Evolutionary conservation across 305 asterid genomes (phyloP).

Genomic region (Lippia alba): DNA sequence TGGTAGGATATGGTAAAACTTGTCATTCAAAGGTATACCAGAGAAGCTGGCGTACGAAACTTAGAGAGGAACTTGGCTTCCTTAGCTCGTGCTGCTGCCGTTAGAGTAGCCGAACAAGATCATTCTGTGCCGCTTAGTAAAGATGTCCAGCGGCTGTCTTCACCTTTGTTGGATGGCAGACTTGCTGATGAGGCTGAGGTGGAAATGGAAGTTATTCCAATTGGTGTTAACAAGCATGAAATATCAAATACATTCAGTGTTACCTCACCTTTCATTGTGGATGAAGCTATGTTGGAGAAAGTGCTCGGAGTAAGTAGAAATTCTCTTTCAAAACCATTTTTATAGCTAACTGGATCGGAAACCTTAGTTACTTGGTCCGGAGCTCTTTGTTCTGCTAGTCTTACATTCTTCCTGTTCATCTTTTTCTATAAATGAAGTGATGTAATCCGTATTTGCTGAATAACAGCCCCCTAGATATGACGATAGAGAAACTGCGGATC

Average conservation of each 20-base stretch:
- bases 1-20: constrained; percentile 82
- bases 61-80: constrained; percentile 97
- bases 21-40: constrained; percentile 89
- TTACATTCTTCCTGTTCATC: constrained; percentile 21
- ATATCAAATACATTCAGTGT: constrained; percentile 74
- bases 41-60: constrained; percentile 99
- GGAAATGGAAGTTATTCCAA: constrained; percentile 97
- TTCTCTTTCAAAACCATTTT: constrained; percentile 20
- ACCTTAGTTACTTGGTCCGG: constrained; percentile 27
- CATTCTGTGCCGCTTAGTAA: constrained; percentile 78
- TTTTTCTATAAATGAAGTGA: constrained; percentile 27
- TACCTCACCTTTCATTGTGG: constrained; percentile 75
- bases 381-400: constrained; percentile 30
- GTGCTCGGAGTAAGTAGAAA: constrained; percentile 90
- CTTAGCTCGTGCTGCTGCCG: constrained; percentile 99
- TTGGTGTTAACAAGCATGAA: constrained; percentile 82
- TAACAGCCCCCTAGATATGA: constrained; percentile 91
- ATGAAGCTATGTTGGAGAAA: constrained; percentile 94
- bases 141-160: constrained; percentile 83
- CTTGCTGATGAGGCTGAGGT: constrained; percentile 93
- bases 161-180: constrained; percentile 82
- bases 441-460: constrained; percentile 36
- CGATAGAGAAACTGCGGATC: constrained; percentile 87
- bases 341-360: constrained; percentile 22
- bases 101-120: constrained; percentile 88